Evolutionary conservation across 495 filamentous ascomycete species (phyloP), one percentile per base, ranked within the genome.

Genomic region (Hypoxylon perforatum): DNA sequence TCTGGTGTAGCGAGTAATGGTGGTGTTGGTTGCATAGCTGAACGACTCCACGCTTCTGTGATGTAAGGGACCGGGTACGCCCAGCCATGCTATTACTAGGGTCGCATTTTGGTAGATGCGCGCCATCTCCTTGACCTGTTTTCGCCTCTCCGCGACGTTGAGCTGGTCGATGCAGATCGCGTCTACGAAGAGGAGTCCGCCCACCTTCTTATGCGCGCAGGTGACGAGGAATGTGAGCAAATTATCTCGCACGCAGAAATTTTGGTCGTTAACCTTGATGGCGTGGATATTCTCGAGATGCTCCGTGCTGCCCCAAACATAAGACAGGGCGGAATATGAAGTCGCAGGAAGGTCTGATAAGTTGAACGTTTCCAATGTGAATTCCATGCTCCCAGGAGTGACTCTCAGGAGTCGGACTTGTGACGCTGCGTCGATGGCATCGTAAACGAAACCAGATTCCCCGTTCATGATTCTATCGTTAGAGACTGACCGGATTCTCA

Each of bases 101-200:
- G 30, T 30, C 9, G 68, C 74, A 9, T 47, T 57, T 35, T 65
- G 46, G 52, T 73, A 79, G 14, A 79, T 70, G 14, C 45, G 19
- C 17, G 51, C 49, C 76, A 79, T 81, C 30, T 69, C 50, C 5
- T 30, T n/a, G 18, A 79, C 64, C 62, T 79, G 75, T 11, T 25
- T 17, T 4, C 46, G 33, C 15, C 73, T 63, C 63, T 79, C 77
- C 17, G 57, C 35, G 19, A 12, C n/a, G 56, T 76, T 62, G 28
- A 68, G 53, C 56, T 78, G 76, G 53, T 81, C 71, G 38, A 81
- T 77, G 49, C 72, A 79, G 21, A 79, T 69, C 7, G 76, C 73
- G 57, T 81, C 78, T 19, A 78, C 59, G 63, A 75, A 78, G 15
- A 76, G 35, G 3, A 65, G 33, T 1, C 63, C 65, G 17, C 11